Conservation (phyloP, 768 basidiomycete genomes). For the Sporobolomyces pararoseus region DNA sequence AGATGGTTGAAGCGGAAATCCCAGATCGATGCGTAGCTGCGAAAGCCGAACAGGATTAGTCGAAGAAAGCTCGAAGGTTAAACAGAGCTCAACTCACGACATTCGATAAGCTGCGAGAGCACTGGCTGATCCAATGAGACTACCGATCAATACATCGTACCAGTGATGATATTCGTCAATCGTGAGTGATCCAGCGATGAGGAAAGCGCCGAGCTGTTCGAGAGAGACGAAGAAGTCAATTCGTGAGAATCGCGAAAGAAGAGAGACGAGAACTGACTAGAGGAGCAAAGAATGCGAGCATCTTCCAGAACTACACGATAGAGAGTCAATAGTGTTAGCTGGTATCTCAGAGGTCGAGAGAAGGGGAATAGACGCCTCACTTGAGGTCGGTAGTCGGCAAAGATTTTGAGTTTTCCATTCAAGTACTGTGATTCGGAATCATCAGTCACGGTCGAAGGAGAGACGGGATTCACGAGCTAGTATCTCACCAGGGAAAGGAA, state of each 20-base stretch:
- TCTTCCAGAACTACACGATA: constrained; percentile 58
- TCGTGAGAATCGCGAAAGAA: too few species aligned
- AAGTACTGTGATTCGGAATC: constrained; percentile 39
- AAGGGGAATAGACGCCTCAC: neutral
- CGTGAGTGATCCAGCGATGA: constrained; percentile 60
- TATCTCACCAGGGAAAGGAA: constrained; percentile 50
- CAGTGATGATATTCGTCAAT: constrained; percentile 61
- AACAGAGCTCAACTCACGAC: constrained; percentile 20
- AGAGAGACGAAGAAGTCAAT: neutral
- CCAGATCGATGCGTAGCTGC: constrained; percentile 57
- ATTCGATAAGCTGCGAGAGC: constrained; percentile 51
- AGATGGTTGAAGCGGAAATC: constrained; percentile 63
- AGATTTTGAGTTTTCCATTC: constrained; percentile 60
- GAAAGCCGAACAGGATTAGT: constrained; percentile 43
- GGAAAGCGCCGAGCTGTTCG: constrained; percentile 52
- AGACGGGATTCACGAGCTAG: constrained; percentile 46
- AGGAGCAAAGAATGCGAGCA: constrained; percentile 60
- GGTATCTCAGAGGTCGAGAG: neutral
- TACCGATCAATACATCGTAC: constrained; percentile 61
- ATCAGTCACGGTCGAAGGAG: neutral
- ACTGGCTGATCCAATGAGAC: constrained; percentile 55
- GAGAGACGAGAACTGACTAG: constrained; percentile 46
- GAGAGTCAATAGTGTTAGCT: neutral
- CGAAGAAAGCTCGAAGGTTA: constrained; percentile 52
- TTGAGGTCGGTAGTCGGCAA: constrained; percentile 59